phyloP scores from a whole-genome alignment of 495 filamentous ascomycete genomes.

The Pseudomonodictys pantanalensis region DNA sequence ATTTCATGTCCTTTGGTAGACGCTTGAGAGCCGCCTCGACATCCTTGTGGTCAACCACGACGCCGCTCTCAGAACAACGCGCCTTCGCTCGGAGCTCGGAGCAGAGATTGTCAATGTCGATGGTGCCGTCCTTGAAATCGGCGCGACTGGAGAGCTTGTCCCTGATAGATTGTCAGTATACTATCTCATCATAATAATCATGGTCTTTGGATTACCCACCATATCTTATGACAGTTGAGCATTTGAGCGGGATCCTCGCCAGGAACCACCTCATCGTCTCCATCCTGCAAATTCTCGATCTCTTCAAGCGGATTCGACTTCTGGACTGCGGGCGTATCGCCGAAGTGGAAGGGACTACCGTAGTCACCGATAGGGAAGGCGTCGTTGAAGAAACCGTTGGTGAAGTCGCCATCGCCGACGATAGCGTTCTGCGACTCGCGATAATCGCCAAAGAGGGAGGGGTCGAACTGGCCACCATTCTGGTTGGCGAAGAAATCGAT shows the following conservation, averaged over 20 bases:
- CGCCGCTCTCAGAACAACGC: conserved; percentile 86
- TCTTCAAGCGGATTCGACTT: conserved; percentile 72
- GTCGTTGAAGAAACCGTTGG: conserved; percentile 78
- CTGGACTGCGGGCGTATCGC: conserved; percentile 47
- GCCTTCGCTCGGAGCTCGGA: conserved; percentile 93
- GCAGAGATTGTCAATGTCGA: conserved; percentile 91
- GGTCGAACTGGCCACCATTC: conserved; percentile 86
- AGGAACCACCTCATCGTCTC: conserved; percentile 63
- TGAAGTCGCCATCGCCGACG: conserved; percentile 61
- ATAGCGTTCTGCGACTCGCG: conserved; percentile 82
- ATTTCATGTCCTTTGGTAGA: conserved; percentile 15
- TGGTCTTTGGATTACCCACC: no score
- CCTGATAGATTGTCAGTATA: conserved; percentile 52
- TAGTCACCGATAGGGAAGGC: conserved; percentile 77
- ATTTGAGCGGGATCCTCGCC: conserved; percentile 63
- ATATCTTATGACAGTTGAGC: conserved; percentile 85
- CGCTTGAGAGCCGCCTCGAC: conserved; percentile 57
- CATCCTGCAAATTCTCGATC: conserved; percentile 67
- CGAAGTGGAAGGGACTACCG: conserved; percentile 68
- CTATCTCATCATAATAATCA: conserved; percentile 17
- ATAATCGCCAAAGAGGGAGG: conserved; percentile 88
- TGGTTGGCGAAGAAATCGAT: conserved; percentile 81
- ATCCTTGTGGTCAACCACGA: conserved; percentile 87
- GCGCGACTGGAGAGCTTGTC: conserved; percentile 86
- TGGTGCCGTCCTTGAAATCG: conserved; percentile 78